A percentile compares a stretch with the other conserved stretches of the same genome.
Evolutionary conservation across 2,329 filamentous ascomycete genomes (phyloP).

Genomic region (Aspergillus alliaceus): DNA sequence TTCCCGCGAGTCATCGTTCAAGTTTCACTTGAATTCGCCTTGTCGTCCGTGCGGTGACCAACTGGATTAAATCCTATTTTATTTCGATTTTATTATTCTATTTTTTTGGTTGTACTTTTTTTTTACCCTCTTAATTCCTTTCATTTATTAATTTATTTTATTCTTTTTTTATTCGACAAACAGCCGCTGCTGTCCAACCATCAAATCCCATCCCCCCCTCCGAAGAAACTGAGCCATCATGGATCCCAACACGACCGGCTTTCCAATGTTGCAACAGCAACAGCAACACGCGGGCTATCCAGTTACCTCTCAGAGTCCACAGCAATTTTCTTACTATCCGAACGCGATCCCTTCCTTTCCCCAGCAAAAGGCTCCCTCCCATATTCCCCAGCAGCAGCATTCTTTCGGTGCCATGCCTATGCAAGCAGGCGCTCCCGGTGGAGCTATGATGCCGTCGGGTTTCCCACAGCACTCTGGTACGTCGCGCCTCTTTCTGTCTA

Average conservation of each 20-base stretch:
- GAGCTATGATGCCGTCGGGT: slow-evolving; percentile 39
- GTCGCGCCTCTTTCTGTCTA: slow-evolving; percentile 22
- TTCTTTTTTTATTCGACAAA: neutral
- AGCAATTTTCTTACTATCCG: slow-evolving; percentile 39
- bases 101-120: neutral
- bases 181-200: slow-evolving; percentile 3
- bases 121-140: neutral
- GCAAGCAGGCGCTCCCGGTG: slow-evolving; percentile 35
- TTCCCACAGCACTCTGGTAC: slow-evolving; percentile 39
- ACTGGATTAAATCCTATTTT: neutral
- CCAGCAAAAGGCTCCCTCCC: slow-evolving; percentile 32
- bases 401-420: slow-evolving; percentile 36
- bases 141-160: neutral
- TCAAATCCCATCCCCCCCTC: slow-evolving; percentile 6
- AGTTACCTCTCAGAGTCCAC: slow-evolving; percentile 32
- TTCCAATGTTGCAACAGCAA: slow-evolving; percentile 18
- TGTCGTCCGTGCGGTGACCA: neutral
- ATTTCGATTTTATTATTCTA: neutral
- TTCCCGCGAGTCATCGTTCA: slow-evolving; percentile 13
- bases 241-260: slow-evolving; percentile 32
- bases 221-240: slow-evolving; percentile 20
- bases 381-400: slow-evolving; percentile 32
- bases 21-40: neutral
- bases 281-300: slow-evolving; percentile 34
- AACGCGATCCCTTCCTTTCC: slow-evolving; percentile 33